A percentile compares a stretch with the other conserved stretches of the same genome.
Evolutionary conservation across 1,284 basidiomycete genomes (phyloP).

Genomic region (Peniophora sp.): DNA sequence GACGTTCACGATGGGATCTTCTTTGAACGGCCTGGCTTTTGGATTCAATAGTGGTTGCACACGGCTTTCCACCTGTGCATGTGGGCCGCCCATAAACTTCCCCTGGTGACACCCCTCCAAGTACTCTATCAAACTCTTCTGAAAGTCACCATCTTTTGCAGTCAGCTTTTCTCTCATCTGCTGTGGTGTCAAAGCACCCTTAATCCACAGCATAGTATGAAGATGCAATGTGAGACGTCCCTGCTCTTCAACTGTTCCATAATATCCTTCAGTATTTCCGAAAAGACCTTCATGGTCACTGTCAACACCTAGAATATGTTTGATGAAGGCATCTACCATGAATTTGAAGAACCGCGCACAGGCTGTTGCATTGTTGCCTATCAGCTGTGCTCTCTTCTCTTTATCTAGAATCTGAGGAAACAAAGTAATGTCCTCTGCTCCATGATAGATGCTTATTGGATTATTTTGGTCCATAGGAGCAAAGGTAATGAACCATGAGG

Average conservation of each 20-base stretch:
- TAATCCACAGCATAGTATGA: background rate
- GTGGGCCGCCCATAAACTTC: background rate
- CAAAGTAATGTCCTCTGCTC: background rate
- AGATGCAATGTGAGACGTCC: background rate
- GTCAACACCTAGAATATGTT: background rate
- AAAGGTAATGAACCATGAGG: slow-evolving; percentile 29
- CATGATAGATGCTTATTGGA: background rate
- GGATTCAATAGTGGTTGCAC: background rate
- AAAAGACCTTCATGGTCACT: background rate
- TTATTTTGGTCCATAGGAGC: slow-evolving; percentile 15
- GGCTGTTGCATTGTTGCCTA: background rate
- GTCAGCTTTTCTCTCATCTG: background rate
- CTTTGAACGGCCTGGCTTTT: background rate
- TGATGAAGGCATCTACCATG: background rate
- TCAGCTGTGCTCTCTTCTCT: background rate
- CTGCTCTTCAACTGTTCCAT: background rate
- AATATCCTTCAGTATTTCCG: background rate
- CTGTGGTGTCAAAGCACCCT: background rate
- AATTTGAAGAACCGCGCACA: background rate
- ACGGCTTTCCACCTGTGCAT: background rate
- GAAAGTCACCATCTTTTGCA: slow-evolving; percentile 11
- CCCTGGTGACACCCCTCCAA: slow-evolving; percentile 8
- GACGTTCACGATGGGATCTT: background rate
- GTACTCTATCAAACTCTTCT: slow-evolving; percentile 9
- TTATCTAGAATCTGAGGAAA: background rate